Percentiles rank a stretch among this genome's conserved stretches.
phyloP scores from a whole-genome alignment of 2,329 filamentous ascomycete species.

The Penicillium sclerotigenum region DNA sequence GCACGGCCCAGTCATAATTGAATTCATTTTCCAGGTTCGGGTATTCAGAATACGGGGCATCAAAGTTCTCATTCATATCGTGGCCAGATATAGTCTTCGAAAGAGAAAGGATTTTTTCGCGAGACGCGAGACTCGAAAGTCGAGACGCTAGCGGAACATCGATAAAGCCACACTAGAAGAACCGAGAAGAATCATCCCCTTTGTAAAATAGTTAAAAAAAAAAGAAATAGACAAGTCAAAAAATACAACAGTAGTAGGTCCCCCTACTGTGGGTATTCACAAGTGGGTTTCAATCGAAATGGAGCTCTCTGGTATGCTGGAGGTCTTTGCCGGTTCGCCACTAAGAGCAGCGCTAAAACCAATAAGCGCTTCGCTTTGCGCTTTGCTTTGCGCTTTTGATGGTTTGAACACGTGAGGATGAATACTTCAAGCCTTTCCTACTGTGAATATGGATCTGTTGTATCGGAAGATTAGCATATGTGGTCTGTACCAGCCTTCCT shows the following conservation, averaged over 20 bases:
- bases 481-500: too few relatives aligned
- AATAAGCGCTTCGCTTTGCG: background rate
- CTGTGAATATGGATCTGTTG: background rate
- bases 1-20: constrained; percentile 16
- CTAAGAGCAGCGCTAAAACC: background rate
- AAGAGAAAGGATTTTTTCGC: background rate
- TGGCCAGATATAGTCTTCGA: background rate
- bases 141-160: background rate
- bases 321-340: constrained; percentile 22
- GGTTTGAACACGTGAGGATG: background rate
- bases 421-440: background rate
- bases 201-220: background rate
- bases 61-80: constrained; percentile 9
- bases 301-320: constrained; percentile 22
- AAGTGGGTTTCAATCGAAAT: constrained; percentile 9
- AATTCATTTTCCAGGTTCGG: constrained; percentile 9
- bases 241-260: constrained; percentile 1
- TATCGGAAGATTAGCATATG: background rate
- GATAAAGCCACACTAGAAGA: background rate
- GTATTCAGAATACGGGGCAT: constrained; percentile 1
- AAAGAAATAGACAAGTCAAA: background rate
- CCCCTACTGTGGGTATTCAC: background rate
- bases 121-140: too few relatives aligned
- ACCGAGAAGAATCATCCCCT: background rate
- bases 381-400: too few relatives aligned